phyloP scores from a whole-genome alignment of 495 filamentous ascomycete genomes.

The Daldinia vernicosa region DNA sequence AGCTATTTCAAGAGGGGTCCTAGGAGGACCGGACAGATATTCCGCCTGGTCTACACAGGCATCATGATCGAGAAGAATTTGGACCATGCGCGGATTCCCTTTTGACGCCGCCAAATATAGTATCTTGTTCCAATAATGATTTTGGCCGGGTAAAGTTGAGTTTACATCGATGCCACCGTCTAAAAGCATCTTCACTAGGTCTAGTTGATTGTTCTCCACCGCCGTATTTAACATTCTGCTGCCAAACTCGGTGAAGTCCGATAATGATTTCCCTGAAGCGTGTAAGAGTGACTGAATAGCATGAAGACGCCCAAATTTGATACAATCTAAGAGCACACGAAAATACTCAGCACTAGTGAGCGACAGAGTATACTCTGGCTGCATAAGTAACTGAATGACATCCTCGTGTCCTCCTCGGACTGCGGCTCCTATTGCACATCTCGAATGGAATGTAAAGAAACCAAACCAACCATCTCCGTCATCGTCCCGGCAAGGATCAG shows the following conservation, averaged over 20 bases:
- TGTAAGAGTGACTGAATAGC: background rate
- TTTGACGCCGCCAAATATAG: background rate
- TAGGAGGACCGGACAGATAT: no score
- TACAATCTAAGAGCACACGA: background rate
- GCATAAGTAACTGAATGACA: constrained; percentile 1
- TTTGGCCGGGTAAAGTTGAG: background rate
- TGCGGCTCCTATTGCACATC: background rate
- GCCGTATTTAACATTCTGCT: background rate
- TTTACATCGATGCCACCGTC: background rate
- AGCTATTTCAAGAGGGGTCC: background rate
- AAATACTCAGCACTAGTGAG: background rate
- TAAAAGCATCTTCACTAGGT: background rate
- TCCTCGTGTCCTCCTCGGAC: constrained; percentile 10
- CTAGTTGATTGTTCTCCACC: background rate
- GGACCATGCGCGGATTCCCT: background rate
- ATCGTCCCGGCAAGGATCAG: background rate
- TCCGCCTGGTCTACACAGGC: no score
- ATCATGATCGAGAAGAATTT: background rate
- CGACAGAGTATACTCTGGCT: background rate
- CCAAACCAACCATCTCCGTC: background rate
- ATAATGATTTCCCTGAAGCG: background rate
- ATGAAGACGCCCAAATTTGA: background rate
- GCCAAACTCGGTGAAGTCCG: background rate
- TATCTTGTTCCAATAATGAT: background rate
- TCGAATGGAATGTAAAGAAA: background rate